A percentile compares a stretch with the other conserved stretches of the same genome.
Evolutionary conservation across 1,139 yeast genomes (phyloP).

Genomic region (Kodamaea suecica): DNA sequence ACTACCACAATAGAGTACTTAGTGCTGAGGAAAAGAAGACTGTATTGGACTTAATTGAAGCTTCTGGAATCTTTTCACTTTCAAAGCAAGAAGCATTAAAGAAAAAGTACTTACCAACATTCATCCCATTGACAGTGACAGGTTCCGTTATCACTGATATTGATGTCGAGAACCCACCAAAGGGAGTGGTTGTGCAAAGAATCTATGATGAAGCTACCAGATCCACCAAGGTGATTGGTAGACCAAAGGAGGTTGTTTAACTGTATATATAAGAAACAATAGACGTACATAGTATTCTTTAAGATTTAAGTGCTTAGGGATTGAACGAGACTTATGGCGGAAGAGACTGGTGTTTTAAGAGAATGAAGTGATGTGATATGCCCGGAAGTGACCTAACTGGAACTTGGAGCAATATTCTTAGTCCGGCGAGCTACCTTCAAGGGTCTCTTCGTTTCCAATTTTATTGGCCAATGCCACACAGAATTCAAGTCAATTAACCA

Average conservation of each 20-base stretch:
- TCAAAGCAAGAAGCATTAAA: constrained; percentile 25
- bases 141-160: constrained; percentile 33
- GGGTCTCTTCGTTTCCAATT: too few relatives aligned
- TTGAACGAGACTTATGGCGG: too few relatives aligned
- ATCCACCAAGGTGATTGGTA: constrained; percentile 29
- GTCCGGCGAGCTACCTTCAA: too few relatives aligned
- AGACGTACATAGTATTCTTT: neutral
- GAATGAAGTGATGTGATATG: too few relatives aligned
- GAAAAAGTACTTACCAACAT: constrained; percentile 29
- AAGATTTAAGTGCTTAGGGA: neutral
- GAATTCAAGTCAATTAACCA: too few relatives aligned
- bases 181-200: constrained; percentile 31
- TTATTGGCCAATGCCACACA: too few relatives aligned
- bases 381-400: too few relatives aligned
- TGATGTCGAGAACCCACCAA: constrained; percentile 32
- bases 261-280: neutral
- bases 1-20: constrained; percentile 24
- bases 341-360: too few relatives aligned
- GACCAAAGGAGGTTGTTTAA: constrained; percentile 13
- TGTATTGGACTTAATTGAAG: constrained; percentile 27
- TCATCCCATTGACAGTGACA: constrained; percentile 33
- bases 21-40: constrained; percentile 24
- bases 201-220: constrained; percentile 32
- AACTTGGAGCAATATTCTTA: too few relatives aligned
- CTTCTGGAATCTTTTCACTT: constrained; percentile 34